These are phyloP conservation scores for Oxyria digyna DNA, from an alignment of 148 eudicot genomes.

Conservation along the genomic window DNA sequence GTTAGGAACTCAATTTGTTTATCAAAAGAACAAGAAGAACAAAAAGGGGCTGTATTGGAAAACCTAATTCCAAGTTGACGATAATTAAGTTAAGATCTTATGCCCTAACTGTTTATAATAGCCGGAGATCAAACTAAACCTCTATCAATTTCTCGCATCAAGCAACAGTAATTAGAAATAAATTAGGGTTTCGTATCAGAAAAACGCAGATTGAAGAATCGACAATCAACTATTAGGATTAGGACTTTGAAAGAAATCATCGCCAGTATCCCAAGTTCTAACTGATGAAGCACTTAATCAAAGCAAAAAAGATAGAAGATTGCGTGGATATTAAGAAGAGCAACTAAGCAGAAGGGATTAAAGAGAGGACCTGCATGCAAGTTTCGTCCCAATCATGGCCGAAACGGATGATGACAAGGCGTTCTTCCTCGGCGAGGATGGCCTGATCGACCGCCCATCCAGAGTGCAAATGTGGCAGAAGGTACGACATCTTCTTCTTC, in stretches of 20 bases:
- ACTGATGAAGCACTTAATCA: neutral
- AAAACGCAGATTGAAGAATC: neutral
- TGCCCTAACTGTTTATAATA: neutral
- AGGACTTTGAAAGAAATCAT: neutral
- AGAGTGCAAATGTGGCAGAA: constrained; percentile 74
- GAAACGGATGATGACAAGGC: constrained; percentile 81
- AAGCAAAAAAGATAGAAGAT: neutral
- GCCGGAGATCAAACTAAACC: neutral
- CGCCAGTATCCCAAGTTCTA: neutral
- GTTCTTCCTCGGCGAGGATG: constrained; percentile 83
- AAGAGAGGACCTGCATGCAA: constrained; percentile 49
- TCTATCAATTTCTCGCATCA: neutral
- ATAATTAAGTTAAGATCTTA: neutral
- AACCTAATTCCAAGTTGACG: neutral
- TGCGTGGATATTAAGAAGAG: neutral
- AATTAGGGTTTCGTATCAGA: neutral
- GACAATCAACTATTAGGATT: neutral
- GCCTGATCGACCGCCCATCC: constrained; percentile 90
- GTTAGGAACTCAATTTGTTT: neutral
- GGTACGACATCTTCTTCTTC: constrained; percentile 65
- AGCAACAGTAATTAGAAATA: neutral
- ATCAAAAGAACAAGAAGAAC: neutral
- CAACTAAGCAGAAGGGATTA: neutral
- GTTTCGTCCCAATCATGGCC: constrained; percentile 93
- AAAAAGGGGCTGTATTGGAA: too few relatives aligned